Conservation (phyloP, 1,284 basidiomycete genomes). For the Moesziomyces parantarcticus region DNA sequence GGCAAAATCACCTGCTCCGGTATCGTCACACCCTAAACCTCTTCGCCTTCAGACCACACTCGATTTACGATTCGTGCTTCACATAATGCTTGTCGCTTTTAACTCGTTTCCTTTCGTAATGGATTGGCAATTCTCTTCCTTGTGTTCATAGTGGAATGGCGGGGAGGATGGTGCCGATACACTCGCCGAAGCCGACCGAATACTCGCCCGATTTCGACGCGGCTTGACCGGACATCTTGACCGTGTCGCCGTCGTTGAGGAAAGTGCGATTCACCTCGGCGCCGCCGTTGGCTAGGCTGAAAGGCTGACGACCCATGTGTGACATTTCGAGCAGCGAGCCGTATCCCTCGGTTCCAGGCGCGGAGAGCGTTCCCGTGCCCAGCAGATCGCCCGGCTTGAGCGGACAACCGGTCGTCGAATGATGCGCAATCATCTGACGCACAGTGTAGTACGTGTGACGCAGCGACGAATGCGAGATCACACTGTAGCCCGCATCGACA, state of each 20-base stretch:
- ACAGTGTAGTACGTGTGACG: slow-evolving; percentile 43
- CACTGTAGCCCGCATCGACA: not conserved
- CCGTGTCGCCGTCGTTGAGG: slow-evolving; percentile 27
- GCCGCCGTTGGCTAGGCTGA: not conserved
- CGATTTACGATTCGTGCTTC: too few species aligned
- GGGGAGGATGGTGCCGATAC: slow-evolving; percentile 12
- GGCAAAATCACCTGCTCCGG: slow-evolving; percentile 38
- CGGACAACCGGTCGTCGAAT: slow-evolving; percentile 40
- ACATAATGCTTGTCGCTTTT: too few species aligned
- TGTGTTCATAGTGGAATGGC: slow-evolving; percentile 17
- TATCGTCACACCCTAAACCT: not conserved
- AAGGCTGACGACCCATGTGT: slow-evolving; percentile 4
- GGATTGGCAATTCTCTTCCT: not conserved
- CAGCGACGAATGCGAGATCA: slow-evolving; percentile 15
- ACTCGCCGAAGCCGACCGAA: slow-evolving; percentile 32
- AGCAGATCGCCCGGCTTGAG: slow-evolving; percentile 30
- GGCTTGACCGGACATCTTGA: slow-evolving; percentile 8
- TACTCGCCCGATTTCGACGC: not conserved
- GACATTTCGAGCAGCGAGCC: slow-evolving; percentile 31
- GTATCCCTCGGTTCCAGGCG: slow-evolving; percentile 18
- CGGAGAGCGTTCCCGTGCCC: slow-evolving; percentile 41
- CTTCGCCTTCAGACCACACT: not conserved
- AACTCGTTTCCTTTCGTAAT: slow-evolving; percentile 1
- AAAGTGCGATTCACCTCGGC: slow-evolving; percentile 15
- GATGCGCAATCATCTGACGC: slow-evolving; percentile 46